These are phyloP conservation scores for Themeda triandra DNA, from an alignment of 176 grass and related monocot species.

Conservation along the genomic window DNA sequence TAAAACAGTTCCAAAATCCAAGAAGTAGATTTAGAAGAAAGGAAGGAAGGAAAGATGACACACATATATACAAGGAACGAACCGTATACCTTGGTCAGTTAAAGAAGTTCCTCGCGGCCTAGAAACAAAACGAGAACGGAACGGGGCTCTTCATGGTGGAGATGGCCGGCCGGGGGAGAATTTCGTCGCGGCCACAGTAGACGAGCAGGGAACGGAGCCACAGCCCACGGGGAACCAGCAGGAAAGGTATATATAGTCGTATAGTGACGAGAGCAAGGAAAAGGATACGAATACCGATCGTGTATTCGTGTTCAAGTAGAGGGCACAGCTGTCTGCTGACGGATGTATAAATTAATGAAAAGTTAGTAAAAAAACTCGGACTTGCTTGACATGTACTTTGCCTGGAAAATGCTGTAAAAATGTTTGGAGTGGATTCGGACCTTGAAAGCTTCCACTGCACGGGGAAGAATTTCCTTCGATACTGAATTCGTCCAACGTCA, in stretches of 20 bases:
- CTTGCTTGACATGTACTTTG: background rate
- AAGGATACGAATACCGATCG: background rate
- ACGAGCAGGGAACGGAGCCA: background rate
- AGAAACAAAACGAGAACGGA: background rate
- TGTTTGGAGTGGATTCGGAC: background rate
- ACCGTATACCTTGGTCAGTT: background rate
- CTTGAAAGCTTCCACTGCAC: too few species aligned
- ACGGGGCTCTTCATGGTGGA: background rate
- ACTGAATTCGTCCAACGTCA: too few species aligned
- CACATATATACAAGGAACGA: background rate
- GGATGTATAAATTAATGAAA: too few species aligned
- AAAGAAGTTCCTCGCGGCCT: background rate
- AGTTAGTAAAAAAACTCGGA: background rate
- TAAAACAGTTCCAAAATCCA: too few species aligned
- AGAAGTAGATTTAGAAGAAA: background rate
- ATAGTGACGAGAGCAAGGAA: background rate
- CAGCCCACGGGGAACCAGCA: background rate
- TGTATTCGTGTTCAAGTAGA: conserved; percentile 13
- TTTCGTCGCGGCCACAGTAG: background rate
- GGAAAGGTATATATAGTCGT: too few species aligned
- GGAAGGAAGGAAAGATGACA: background rate
- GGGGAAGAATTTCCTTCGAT: too few species aligned
- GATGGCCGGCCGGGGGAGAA: background rate
- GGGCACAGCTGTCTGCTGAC: too few species aligned
- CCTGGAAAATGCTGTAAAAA: background rate